phyloP scores from a whole-genome alignment of 768 basidiomycete species.

The Mrakia gelida region DNA sequence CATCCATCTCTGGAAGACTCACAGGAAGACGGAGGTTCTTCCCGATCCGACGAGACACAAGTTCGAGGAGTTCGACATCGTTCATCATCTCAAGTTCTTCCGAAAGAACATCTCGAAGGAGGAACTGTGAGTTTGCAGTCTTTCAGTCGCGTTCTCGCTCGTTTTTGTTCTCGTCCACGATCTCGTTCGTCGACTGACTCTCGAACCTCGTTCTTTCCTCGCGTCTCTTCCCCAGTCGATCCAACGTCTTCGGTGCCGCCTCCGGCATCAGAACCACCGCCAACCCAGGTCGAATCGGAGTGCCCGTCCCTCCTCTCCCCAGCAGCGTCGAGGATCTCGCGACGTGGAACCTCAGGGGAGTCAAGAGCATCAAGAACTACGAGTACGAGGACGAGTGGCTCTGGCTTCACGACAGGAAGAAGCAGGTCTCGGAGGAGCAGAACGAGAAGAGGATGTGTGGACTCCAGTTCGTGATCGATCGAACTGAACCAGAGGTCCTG shows the following conservation, averaged over 20 bases:
- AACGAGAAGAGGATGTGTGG: conserved; percentile 19
- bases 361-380: not conserved
- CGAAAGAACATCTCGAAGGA: conserved; percentile 31
- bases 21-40: conserved; percentile 13
- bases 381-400: conserved; percentile 1
- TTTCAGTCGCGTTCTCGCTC: too few relatives aligned
- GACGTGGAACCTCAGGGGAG: not conserved
- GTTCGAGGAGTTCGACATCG: conserved; percentile 23
- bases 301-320: conserved; percentile 25
- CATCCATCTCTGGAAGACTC: conserved; percentile 24
- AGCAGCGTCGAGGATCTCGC: conserved; percentile 16
- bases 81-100: conserved; percentile 31
- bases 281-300: not conserved
- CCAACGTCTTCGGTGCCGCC: conserved; percentile 7
- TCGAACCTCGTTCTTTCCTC: not conserved
- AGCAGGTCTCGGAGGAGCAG: conserved; percentile 19
- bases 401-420: conserved; percentile 26
- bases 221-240: not conserved
- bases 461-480: conserved; percentile 18
- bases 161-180: not conserved
- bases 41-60: conserved; percentile 20
- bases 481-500: not conserved
- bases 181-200: not conserved
- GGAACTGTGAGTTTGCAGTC: conserved; percentile 15
- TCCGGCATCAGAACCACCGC: not conserved